phyloP scores from a whole-genome alignment of 371 early-diverging fungal genomes.

The Globomyces sp. region DNA sequence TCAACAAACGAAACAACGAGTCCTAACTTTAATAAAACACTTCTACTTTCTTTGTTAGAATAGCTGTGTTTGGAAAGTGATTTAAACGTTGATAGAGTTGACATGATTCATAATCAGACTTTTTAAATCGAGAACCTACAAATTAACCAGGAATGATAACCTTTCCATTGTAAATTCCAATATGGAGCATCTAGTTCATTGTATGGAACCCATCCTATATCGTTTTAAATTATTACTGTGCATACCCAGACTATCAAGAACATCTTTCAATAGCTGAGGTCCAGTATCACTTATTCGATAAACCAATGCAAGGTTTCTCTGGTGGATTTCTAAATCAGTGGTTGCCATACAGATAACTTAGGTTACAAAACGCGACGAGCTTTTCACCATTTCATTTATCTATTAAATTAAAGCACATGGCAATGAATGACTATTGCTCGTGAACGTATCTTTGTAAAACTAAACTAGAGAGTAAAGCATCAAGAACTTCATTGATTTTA shows the following conservation, averaged over 20 bases:
- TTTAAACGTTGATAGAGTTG: slow-evolving; percentile 40
- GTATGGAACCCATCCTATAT: slow-evolving; percentile 8
- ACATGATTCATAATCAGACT: slow-evolving; percentile 36
- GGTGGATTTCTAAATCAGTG: too few species aligned
- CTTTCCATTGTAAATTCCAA: slow-evolving; percentile 52
- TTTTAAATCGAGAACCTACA: slow-evolving; percentile 32
- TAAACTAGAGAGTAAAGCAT: not conserved
- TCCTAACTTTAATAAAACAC: slow-evolving; percentile 27
- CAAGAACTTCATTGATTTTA: not conserved
- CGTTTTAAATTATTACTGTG: not conserved
- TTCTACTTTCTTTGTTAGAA: slow-evolving; percentile 39
- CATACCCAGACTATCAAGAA: slow-evolving; percentile 12
- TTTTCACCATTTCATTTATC: not conserved
- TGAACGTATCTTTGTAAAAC: not conserved
- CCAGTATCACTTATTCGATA: slow-evolving; percentile 1
- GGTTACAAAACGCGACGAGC: too few species aligned
- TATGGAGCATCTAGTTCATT: slow-evolving; percentile 11
- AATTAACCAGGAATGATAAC: slow-evolving; percentile 8
- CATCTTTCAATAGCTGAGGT: not conserved
- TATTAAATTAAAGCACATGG: not conserved
- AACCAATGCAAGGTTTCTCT: not conserved
- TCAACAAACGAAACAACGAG: slow-evolving; percentile 36
- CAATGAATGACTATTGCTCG: not conserved
- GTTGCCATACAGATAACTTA: too few species aligned
- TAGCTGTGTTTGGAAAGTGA: slow-evolving; percentile 44